A percentile compares a stretch with the other conserved stretches of the same genome.
Evolutionary conservation across 257 asterid species (phyloP).

Genomic region (Przewalskia tangutica): DNA sequence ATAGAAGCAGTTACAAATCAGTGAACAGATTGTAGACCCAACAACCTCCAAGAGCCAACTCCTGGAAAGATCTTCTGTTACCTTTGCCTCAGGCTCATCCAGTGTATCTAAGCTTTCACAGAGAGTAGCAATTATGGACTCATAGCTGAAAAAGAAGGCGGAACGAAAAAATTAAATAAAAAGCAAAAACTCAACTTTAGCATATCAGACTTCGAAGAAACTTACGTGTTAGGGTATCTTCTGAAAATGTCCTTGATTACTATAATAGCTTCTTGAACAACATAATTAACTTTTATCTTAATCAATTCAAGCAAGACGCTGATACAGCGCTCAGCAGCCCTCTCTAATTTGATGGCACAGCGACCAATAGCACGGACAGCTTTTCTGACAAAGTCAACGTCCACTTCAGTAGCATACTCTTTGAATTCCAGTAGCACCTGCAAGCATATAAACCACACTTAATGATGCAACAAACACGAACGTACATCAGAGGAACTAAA

Average conservation of each 20-base stretch:
- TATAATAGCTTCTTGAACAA: conserved; percentile 98
- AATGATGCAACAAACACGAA: conserved; percentile 5
- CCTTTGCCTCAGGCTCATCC: conserved; percentile 99
- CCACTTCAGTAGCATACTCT: conserved; percentile 99
- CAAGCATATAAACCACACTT: conserved; percentile 6
- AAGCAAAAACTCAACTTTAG: not conserved
- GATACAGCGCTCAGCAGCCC: conserved; percentile 99
- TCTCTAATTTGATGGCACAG: conserved; percentile 98
- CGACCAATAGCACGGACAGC: conserved; percentile 99
- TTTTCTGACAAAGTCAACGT: conserved; percentile 95
- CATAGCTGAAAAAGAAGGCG: conserved; percentile 45
- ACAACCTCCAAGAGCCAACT: not conserved
- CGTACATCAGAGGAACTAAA: not conserved
- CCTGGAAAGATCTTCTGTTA: conserved; percentile 14
- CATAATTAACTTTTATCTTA: conserved; percentile 97
- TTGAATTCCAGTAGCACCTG: conserved; percentile 95
- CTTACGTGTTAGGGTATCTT: conserved; percentile 99
- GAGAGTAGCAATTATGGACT: conserved; percentile 95
- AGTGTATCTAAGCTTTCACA: conserved; percentile 97
- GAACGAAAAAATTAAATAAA: conserved; percentile 1
- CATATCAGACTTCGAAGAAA: conserved; percentile 2
- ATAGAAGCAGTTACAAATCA: conserved; percentile 9
- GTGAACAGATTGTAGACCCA: conserved; percentile 1
- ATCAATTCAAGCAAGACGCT: conserved; percentile 98
- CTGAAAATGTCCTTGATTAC: conserved; percentile 97